Conservation (phyloP, 2,329 filamentous ascomycete genomes). For the Trichoderma sp. region DNA sequence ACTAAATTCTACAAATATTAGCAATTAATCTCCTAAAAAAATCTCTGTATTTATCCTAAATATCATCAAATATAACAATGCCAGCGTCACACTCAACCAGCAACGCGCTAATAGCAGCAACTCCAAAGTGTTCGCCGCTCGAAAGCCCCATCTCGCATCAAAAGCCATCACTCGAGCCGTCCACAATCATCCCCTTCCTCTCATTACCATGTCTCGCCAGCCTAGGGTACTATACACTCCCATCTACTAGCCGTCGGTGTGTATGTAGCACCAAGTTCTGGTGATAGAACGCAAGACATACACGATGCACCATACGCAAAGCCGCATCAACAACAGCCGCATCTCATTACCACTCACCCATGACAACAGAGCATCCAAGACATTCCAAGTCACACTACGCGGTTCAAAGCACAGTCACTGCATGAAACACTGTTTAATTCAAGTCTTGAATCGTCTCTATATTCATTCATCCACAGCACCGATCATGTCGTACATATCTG, state of each 20-base stretch:
- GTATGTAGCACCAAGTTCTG: background rate
- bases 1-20: too few species aligned
- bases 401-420: background rate
- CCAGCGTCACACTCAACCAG: too few species aligned
- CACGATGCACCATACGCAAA: background rate
- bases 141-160: background rate
- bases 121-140: background rate
- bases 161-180: background rate
- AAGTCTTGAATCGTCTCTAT: background rate
- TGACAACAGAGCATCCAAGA: background rate
- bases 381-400: background rate
- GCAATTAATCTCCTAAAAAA: too few species aligned
- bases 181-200: background rate
- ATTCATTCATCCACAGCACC: background rate
- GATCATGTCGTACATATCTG: background rate
- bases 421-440: background rate
- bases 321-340: background rate
- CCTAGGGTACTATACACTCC: too few species aligned
- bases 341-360: background rate
- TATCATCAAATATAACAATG: too few species aligned
- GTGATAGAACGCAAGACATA: background rate
- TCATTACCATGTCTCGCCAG: background rate
- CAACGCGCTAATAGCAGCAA: background rate
- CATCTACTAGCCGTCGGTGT: too few species aligned
- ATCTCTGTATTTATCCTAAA: too few species aligned